These are phyloP conservation scores for Ochetophila trinervis DNA, from an alignment of 306 rosid genomes.

Conservation along the genomic window DNA sequence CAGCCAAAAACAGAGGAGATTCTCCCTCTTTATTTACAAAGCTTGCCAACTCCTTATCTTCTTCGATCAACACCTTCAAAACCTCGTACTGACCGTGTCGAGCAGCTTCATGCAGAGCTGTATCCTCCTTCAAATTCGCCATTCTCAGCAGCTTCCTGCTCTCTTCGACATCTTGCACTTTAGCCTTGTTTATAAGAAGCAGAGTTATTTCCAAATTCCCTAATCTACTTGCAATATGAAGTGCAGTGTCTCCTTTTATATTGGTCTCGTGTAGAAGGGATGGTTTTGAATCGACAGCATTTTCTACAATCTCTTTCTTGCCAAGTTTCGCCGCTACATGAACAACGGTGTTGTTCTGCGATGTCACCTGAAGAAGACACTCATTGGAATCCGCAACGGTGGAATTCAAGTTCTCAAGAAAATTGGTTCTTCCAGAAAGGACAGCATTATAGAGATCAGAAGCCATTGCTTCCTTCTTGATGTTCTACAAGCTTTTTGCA, in stretches of 20 bases:
- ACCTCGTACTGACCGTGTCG: background rate
- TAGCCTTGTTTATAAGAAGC: background rate
- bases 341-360: constrained; percentile 10
- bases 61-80: background rate
- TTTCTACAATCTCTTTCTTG: background rate
- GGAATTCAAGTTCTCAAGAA: too few species aligned
- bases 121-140: background rate
- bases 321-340: constrained; percentile 14
- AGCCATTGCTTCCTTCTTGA: too few species aligned
- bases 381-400: too few species aligned
- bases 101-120: constrained; percentile 20
- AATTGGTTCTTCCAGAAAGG: too few species aligned
- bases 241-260: constrained; percentile 11
- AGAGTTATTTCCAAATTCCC: background rate
- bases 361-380: too few species aligned
- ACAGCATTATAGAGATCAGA: too few species aligned
- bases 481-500: too few species aligned
- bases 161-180: background rate
- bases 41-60: constrained; percentile 2
- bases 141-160: background rate
- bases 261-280: background rate
- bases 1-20: constrained; percentile 20
- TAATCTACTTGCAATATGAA: constrained; percentile 16
- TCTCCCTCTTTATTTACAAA: background rate
- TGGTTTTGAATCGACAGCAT: background rate